Evolutionary conservation across 257 asterid species (phyloP), one percentile per base, ranked within the genome.

Genomic region (Solanum habrochaites): DNA sequence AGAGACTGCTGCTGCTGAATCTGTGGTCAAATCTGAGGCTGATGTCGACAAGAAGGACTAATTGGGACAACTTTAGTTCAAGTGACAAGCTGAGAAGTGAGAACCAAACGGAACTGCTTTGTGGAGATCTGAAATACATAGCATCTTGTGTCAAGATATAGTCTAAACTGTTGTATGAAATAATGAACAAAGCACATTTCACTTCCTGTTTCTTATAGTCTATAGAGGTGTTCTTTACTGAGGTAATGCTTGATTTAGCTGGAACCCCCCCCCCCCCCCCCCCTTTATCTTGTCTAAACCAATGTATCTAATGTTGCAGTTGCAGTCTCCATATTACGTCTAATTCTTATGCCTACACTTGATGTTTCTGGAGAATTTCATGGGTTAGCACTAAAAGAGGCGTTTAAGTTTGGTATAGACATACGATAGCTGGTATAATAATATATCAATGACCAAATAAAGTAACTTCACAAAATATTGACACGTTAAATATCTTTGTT

Each of bases 31-130:
- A 60, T 60, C 91, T 23, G 91, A 86, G 40, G 93, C 9, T 9
- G 92, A 89, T 78, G 87, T 67, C 7, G 93, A 90, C 87, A 52
- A 52, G 88, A 87, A 87, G 56, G 95, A 93, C 86, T 93, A 91
- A 18, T 47, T 49, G 85, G 14, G 85, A 45, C 42, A 90, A 20
- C 52, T 43, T 15, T 40, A 67, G 45, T 23, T 74, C 64, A 43
- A 80, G 85, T 47, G 35, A 45, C 47, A 47, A 27, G 85, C 16
- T 80, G 85, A 80, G 67, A 80, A 80, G 11, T 80, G 85, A 47
- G 67, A 47, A 78, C 27, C 43, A 27, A 21, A 47, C 67, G 67
- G 67, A 47, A 47, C 67, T 80, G 85, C 15, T 49, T 29, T 47
- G 18, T 47, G 18, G 67, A 80, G 66, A 80, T 80, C 42, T 6